Base-by-base conservation (phyloP, 2,329 filamentous ascomycete genomes). In the Fusarium kyushuense region DNA sequence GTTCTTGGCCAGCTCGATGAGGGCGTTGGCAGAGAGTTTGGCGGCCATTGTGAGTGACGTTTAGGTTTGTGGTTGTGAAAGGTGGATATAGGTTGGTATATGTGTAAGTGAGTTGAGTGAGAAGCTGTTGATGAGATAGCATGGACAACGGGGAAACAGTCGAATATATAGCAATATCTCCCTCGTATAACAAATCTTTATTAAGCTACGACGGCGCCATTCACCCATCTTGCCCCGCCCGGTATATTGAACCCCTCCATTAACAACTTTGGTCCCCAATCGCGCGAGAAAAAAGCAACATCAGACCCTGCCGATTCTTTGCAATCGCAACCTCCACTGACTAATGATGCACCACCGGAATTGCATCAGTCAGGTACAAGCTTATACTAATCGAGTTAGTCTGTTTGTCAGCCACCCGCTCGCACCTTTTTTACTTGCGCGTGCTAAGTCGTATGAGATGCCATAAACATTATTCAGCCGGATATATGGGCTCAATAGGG, bases 1-100 rank as follows among this genome's bases (percentile, higher is more conserved):
- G 78, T 81, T 78, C 82, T 88, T 86, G 83, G 91, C 78, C 76
- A 88, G 85, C 65, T 89, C 83, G 77, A 93, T 79, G 82, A 93
- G 83, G 66, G 83, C 58, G 65, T 83, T 79, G 75, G 85, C 78
- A 69, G 78, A 78, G 63, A 77, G 49, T 73, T 80, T 79, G 73
- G 80, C 67, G 63, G 82, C 77, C 82, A 84, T 85, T 74, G 76
- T 82, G 78, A 72, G 59, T 61, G 69, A 67, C 65, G 60, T 53
- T 59, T 49, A 25, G 41, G 58, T 56, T 23, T 43, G 42, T 42
- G 48, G 25, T 25, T 25, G 25, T 25, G 7, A 25, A 25, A 25
- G 25, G 25, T 25, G 8, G 56, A 11, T 49, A n/a, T 48, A 47
- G 19, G 16, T 36, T n/a, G 6, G 29, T 66, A 53, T 40, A 25